A percentile compares a stretch with the other conserved stretches of the same genome.
Conservation (phyloP, 345 rosid species). For the Heritiera fomes region DNA sequence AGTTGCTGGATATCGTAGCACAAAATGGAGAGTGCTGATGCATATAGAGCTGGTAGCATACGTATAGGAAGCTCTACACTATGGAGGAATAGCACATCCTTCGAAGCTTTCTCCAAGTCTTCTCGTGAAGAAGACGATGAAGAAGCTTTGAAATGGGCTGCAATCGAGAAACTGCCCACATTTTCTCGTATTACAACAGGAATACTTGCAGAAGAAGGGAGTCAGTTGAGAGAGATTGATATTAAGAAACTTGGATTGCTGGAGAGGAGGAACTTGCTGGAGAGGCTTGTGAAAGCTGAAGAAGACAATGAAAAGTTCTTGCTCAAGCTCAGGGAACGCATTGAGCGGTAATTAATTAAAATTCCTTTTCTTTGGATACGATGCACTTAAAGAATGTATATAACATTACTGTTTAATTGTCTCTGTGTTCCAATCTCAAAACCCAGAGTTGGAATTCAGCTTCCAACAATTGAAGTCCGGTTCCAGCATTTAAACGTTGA, state of each 20-base stretch:
- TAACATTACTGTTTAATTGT: not conserved
- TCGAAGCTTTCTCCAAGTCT: not conserved
- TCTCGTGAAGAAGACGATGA: conserved; percentile 3
- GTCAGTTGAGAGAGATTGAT: not conserved
- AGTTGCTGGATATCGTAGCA: not conserved
- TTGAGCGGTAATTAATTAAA: not conserved
- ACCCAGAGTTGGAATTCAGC: not conserved
- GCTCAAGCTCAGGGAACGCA: not conserved
- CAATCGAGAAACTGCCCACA: not conserved
- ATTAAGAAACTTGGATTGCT: not conserved
- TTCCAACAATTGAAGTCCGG: not conserved
- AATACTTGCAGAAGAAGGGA: not conserved
- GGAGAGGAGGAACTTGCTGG: not conserved
- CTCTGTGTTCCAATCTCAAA: not conserved
- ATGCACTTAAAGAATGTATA: too few relatives aligned
- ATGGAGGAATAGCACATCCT: not conserved
- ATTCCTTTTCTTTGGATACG: too few relatives aligned
- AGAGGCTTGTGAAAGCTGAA: not conserved
- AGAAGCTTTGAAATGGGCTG: not conserved
- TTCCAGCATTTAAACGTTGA: not conserved
- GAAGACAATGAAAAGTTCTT: not conserved
- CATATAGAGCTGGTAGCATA: not conserved
- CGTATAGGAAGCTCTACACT: not conserved
- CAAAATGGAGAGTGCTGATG: not conserved
- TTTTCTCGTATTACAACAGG: not conserved